Base-by-base conservation (phyloP, 139 green algal species). In the Chlamydomonas sp. region DNA sequence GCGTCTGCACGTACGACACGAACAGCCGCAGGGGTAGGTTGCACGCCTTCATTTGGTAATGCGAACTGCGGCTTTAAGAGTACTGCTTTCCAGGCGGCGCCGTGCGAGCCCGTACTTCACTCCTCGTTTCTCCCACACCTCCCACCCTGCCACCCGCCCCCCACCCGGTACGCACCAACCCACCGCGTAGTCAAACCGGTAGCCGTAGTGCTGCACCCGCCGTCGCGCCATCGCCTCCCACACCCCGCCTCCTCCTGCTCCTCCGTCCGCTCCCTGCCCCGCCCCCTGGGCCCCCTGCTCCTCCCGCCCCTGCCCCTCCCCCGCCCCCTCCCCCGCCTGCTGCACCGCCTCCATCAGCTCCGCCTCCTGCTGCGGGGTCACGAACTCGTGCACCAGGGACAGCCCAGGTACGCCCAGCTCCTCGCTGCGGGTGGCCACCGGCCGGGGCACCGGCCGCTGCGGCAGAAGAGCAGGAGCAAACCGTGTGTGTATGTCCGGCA, bases 161-260 rank as follows among this genome's bases (percentile, higher is more conserved):
- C 76, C 76, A 63, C 76, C 76, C 49, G 4, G 4, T n/a, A 10
- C 77, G 1, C 68, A 58, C 10, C 61, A 2, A 68, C 90, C 17
- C 84, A 91, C 87, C 87, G 69, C 67, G 69, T 93, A 93, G 10
- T 95, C 85, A 89, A 98, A 99, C 4, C 66, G 89, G 77, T 92
- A 95, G 12, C 97, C 97, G 88, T 94, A 98, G 88, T 99, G 97
- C 87, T 96, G 93, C 79, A 99, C 97, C 1, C 96, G 87, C 59
- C 97, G 92, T 82, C 93, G 95, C 5, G 96, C 92, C 67, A 99
- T 91, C 14, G 57, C 14, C 62, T 87, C 73, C 83, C 83, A 87
- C 58, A 20, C 71, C 9, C 59, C 17, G 49, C n/a, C 78, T 5
- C 78, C 78, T 9, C 77, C 60, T 58, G 59, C 59, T 66, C 1